Evolutionary conservation across 179 eudicot genomes (phyloP).

Genomic region (Vitellaria paradoxa): DNA sequence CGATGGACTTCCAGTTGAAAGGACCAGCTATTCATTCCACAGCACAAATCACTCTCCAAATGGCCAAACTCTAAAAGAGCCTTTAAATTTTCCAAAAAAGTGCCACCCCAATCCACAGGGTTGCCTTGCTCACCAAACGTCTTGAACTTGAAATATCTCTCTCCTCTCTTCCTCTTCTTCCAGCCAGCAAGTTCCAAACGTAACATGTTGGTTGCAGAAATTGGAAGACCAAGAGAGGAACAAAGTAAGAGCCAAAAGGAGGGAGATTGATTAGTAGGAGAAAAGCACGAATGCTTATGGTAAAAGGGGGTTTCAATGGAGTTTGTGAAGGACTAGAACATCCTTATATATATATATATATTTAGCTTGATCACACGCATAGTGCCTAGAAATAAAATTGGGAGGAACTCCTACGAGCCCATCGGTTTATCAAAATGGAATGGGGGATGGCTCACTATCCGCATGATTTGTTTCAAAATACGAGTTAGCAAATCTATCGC

Average conservation of each 20-base stretch:
- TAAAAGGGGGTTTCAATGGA: conserved; percentile 10
- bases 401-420: conserved; percentile 6
- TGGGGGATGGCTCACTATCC: conserved; percentile 27
- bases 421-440: conserved; percentile 9
- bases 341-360: conserved; percentile 1
- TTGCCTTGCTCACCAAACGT: conserved; percentile 69
- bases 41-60: conserved; percentile 41
- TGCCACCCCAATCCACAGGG: conserved; percentile 65
- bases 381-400: conserved; percentile 52
- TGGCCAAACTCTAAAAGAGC: conserved; percentile 67
- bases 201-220: conserved; percentile 30
- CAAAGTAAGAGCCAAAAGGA: neutral
- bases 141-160: conserved; percentile 71
- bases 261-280: neutral
- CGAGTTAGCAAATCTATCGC: too few species aligned
- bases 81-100: conserved; percentile 60
- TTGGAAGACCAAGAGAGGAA: neutral
- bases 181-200: conserved; percentile 47
- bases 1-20: conserved; percentile 82
- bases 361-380: conserved; percentile 59
- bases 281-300: neutral
- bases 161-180: conserved; percentile 60
- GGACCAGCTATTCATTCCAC: conserved; percentile 65
- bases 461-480: conserved; percentile 36
- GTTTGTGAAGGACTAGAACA: conserved; percentile 2